phyloP scores from a whole-genome alignment of 768 basidiomycete species.

The Boletus insuetus region DNA sequence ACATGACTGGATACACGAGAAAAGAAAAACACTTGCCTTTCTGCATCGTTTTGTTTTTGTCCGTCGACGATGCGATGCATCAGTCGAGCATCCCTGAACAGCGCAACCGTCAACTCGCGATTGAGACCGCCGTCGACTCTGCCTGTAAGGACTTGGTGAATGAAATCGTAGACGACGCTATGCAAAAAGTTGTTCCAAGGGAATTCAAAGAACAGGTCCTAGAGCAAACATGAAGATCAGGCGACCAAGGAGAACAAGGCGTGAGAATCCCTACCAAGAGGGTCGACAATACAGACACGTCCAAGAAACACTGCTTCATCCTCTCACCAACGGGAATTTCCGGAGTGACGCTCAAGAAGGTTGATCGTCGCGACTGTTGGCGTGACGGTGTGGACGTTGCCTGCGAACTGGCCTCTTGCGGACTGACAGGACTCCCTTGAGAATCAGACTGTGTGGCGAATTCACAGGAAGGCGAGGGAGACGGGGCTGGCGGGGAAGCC shows the following conservation, averaged over 20 bases:
- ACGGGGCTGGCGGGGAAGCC: slow-evolving; percentile 29
- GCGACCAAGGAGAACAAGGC: background rate
- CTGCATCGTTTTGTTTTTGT: slow-evolving; percentile 73
- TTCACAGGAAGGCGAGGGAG: slow-evolving; percentile 32
- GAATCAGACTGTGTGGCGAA: slow-evolving; percentile 26
- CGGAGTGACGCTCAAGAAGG: slow-evolving; percentile 30
- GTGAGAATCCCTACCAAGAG: slow-evolving; percentile 60
- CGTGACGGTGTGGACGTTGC: slow-evolving; percentile 48
- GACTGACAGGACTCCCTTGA: slow-evolving; percentile 24
- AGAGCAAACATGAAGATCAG: background rate
- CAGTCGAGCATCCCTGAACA: slow-evolving; percentile 84
- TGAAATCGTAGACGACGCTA: slow-evolving; percentile 91
- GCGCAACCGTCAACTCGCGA: slow-evolving; percentile 74
- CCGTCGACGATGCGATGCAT: slow-evolving; percentile 87
- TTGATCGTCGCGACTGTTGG: slow-evolving; percentile 50
- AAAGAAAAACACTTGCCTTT: slow-evolving; percentile 49
- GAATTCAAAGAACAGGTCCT: slow-evolving; percentile 95
- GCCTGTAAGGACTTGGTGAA: slow-evolving; percentile 94
- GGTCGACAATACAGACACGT: slow-evolving; percentile 68
- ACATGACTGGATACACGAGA: background rate
- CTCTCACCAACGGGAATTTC: slow-evolving; percentile 69
- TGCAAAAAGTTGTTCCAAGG: slow-evolving; percentile 99
- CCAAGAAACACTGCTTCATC: slow-evolving; percentile 76
- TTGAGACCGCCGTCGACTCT: slow-evolving; percentile 80
- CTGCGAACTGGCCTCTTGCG: slow-evolving; percentile 32